Base-by-base conservation (phyloP, 257 asterid species). In the Anisodus acutangulus region DNA sequence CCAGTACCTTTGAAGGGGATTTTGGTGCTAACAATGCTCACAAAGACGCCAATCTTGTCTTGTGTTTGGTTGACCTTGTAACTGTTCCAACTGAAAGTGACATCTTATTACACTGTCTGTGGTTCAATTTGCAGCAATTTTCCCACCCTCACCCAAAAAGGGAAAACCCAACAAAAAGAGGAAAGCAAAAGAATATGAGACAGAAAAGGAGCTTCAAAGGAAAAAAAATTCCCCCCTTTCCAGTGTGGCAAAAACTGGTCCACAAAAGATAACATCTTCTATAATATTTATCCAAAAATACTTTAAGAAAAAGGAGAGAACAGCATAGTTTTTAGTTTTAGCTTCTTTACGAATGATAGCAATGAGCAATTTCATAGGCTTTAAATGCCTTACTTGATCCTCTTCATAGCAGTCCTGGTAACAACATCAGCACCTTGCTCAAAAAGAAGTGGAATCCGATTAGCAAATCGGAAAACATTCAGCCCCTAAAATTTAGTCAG, bases 381-480 rank as follows among this genome's bases (percentile, higher is more conserved):
- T 41, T 60, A 82, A 31, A 82, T 82, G 62, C 81, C 92, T 89
- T 89, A 95, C 98, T 93, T 95, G 87, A 95, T 95, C 90, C 97
- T 91, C 92, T 89, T 95, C 86, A 90, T 9, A 83, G 98, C 97
- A 82, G 97, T 95, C 86, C 98, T 89, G 81, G 98, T 95, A 88
- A 93, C 95, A 85, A 95, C 98, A 89, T 95, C 98, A 83, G 98
- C 98, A 71, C 98, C 98, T 93, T 93, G 95, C 97, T 95, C 97
- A 68, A 95, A 93, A 83, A 95, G 90, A 87, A 95, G 98, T 16
- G 98, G 98, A 79, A 95, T 95, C 88, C 98, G 98, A 83, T 95
- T 95, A 79, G 98, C 98, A 85, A 95, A 95, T 84, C 98, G 94
- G 88, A 95, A 95, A 79, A 95, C 86, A 90, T 95, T 95, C 64